phyloP scores from a whole-genome alignment of 257 asterid genomes.

The Solanum corneliomulleri region DNA sequence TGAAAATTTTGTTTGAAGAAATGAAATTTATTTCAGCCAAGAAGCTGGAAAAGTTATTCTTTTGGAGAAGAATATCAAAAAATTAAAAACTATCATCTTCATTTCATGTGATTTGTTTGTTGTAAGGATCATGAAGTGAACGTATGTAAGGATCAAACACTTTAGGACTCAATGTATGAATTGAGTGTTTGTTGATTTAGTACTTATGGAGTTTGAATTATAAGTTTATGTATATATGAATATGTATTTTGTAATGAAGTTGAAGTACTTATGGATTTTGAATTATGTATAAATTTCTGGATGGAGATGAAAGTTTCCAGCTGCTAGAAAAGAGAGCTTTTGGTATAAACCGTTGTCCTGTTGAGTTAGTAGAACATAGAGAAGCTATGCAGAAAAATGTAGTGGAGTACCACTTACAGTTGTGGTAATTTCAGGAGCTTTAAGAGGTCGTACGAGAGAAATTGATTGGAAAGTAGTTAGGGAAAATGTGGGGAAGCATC shows the following conservation, averaged over 20 bases:
- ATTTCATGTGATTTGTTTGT: not conserved
- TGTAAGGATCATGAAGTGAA: not conserved
- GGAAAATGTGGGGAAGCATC: no score
- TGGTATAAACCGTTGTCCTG: constrained; percentile 2
- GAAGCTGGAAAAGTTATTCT: not conserved
- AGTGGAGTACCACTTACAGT: no score
- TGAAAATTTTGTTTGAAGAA: not conserved
- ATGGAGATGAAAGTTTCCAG: constrained; percentile 9
- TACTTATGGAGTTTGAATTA: no score
- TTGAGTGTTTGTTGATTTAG: no score
- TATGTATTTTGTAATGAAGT: no score
- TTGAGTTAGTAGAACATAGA: constrained; percentile 6
- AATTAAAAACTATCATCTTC: not conserved
- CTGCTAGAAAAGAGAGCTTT: constrained; percentile 25
- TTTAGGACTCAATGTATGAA: no score
- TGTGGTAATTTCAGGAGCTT: no score
- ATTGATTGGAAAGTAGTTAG: no score
- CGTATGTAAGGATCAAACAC: no score
- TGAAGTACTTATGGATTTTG: not conserved
- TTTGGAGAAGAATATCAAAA: not conserved
- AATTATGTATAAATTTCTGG: constrained; percentile 4
- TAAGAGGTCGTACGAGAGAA: no score
- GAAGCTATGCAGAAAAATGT: no score
- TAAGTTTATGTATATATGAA: no score
- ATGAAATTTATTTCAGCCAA: not conserved